Percentiles rank a stretch among this genome's conserved stretches.
phyloP scores from a whole-genome alignment of 1,284 basidiomycete species.

The Erythrobasidium hasegawianum region DNA sequence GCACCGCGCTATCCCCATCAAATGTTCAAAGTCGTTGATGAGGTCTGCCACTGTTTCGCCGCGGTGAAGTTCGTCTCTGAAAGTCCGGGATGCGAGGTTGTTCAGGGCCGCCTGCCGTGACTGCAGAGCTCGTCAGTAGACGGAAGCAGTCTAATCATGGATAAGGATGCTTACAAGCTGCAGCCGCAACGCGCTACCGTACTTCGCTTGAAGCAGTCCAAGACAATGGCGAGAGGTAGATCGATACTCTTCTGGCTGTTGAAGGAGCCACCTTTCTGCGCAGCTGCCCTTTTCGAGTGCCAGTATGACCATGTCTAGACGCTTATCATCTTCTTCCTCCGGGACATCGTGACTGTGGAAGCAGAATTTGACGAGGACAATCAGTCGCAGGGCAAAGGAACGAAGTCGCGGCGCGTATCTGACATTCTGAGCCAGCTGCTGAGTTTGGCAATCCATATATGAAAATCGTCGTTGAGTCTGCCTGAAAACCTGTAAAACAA shows the following conservation, averaged over 20 bases:
- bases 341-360: conserved; percentile 11
- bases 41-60: conserved; percentile 20
- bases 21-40: conserved; percentile 18
- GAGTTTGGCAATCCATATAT: conserved; percentile 9
- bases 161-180: conserved; percentile 3
- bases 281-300: conserved; percentile 17
- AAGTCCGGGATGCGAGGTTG: conserved; percentile 6
- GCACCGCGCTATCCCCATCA: neutral
- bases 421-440: conserved; percentile 12
- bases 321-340: conserved; percentile 14
- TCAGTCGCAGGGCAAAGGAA: neutral
- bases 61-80: conserved; percentile 19
- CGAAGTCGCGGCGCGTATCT: neutral
- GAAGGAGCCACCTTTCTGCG: conserved; percentile 10
- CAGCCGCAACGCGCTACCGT: conserved; percentile 5
- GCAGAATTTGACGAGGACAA: neutral
- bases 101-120: conserved; percentile 17
- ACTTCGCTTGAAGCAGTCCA: conserved; percentile 5
- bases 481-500: conserved; percentile 14
- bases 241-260: conserved; percentile 7
- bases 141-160: too few relatives aligned
- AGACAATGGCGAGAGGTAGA: neutral
- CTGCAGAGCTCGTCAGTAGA: too few relatives aligned
- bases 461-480: conserved; percentile 16
- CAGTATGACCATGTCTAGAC: conserved; percentile 8